A percentile compares a stretch with the other conserved stretches of the same genome.
phyloP scores from a whole-genome alignment of 306 rosid genomes.

The Vachellia pachyceras region DNA sequence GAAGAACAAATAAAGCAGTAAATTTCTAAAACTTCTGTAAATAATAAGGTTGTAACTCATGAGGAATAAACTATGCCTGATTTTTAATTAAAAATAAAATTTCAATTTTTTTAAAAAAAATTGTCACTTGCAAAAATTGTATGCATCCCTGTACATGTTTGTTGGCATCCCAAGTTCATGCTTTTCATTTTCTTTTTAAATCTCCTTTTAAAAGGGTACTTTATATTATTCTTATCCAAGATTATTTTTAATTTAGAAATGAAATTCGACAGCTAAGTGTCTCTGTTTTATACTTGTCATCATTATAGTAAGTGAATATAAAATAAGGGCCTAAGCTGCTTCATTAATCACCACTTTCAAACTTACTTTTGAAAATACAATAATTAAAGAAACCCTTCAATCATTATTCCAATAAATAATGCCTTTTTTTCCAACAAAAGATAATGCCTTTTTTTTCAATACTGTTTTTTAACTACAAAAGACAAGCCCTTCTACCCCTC shows the following conservation, averaged over 20 bases:
- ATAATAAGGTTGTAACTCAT: not conserved
- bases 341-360: not conserved
- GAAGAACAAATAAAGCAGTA: not conserved
- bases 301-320: not conserved
- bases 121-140: too few relatives aligned
- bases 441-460: too few relatives aligned
- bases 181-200: too few relatives aligned
- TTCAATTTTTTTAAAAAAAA: not conserved
- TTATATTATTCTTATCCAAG: not conserved
- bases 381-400: not conserved
- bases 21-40: not conserved
- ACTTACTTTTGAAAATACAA: not conserved
- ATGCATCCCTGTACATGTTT: too few relatives aligned
- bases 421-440: not conserved
- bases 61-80: not conserved
- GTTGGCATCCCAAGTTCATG: too few relatives aligned
- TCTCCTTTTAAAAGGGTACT: too few relatives aligned
- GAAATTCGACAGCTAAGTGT: not conserved
- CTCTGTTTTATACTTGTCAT: not conserved
- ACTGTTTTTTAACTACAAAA: too few relatives aligned
- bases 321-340: not conserved
- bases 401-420: too few relatives aligned
- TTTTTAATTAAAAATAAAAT: not conserved
- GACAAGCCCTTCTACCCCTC: not conserved
- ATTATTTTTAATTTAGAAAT: not conserved